Evolutionary conservation across 2,329 filamentous ascomycete genomes (phyloP).

Genomic region (Cladosporium velox): DNA sequence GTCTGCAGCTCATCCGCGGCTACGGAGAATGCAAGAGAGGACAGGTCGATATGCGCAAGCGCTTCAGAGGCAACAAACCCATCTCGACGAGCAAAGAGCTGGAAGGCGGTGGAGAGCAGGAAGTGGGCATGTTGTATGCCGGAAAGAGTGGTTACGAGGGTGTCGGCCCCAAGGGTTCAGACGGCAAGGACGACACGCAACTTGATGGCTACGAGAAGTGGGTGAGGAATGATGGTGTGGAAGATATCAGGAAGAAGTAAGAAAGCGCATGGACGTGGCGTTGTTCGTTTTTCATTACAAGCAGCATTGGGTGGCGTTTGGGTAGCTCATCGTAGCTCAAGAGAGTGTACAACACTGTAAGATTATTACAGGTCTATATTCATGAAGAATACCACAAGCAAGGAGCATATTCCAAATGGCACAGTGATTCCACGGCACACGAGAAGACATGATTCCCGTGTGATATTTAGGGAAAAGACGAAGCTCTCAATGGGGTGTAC

Average conservation of each 20-base stretch:
- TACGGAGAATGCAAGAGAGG: conserved; percentile 95
- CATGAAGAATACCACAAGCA: neutral
- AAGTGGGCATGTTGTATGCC: conserved; percentile 72
- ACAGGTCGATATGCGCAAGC: conserved; percentile 97
- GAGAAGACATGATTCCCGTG: neutral
- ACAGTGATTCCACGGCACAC: neutral
- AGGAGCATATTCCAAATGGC: neutral
- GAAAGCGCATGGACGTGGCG: neutral
- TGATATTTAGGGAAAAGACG: neutral
- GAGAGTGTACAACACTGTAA: conserved; percentile 4
- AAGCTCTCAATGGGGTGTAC: neutral
- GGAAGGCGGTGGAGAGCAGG: conserved; percentile 51
- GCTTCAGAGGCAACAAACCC: conserved; percentile 91
- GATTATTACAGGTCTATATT: neutral
- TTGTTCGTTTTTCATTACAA: neutral
- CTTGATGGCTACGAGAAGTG: conserved; percentile 35
- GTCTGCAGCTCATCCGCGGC: conserved; percentile 89
- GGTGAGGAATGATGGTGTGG: conserved; percentile 34
- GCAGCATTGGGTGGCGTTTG: conserved; percentile 21
- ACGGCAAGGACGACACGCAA: conserved; percentile 32
- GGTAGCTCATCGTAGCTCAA: conserved; percentile 5
- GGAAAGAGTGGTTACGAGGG: conserved; percentile 54
- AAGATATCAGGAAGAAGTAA: conserved; percentile 36
- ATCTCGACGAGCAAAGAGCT: conserved; percentile 68
- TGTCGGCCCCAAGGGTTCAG: conserved; percentile 29